Percentiles rank a stretch among this genome's conserved stretches.
These are phyloP conservation scores for Ceratocystis cacaofunesta DNA, from an alignment of 2,329 filamentous ascomycete genomes.

Conservation along the genomic window DNA sequence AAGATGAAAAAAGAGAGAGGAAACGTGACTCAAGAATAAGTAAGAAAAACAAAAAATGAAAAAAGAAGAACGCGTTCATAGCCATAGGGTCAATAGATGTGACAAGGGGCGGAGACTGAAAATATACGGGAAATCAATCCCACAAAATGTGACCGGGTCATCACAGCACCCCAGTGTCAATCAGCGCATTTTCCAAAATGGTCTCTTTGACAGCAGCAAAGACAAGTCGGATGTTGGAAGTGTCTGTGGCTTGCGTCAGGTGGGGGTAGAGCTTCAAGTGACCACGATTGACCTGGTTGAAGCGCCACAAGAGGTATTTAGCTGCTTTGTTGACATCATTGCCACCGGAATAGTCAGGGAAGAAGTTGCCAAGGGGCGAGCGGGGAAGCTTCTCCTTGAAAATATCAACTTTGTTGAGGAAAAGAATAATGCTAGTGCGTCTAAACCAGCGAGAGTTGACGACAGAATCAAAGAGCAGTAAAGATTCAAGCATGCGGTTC, in stretches of 20 bases:
- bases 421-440: conserved; percentile 95
- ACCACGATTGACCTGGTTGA: conserved; percentile 94
- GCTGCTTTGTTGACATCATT: conserved; percentile 97
- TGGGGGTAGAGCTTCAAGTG: conserved; percentile 96
- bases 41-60: neutral
- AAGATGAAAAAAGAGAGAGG: neutral
- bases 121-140: too few species aligned
- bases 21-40: neutral
- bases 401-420: conserved; percentile 96
- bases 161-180: conserved; percentile 89
- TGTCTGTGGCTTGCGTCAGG: conserved; percentile 96
- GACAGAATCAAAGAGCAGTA: conserved; percentile 92
- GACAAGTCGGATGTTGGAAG: conserved; percentile 91
- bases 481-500: conserved; percentile 99
- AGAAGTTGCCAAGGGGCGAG: conserved; percentile 86
- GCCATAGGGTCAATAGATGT: neutral
- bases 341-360: conserved; percentile 92
- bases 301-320: conserved; percentile 94
- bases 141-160: neutral
- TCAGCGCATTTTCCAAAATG: conserved; percentile 93
- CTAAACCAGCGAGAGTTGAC: conserved; percentile 99
- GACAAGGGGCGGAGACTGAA: neutral
- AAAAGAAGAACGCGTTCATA: neutral
- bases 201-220: conserved; percentile 98
- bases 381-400: conserved; percentile 89